phyloP scores from a whole-genome alignment of 352 stramenopile genomes.

The Elongisporangium senticosum region DNA sequence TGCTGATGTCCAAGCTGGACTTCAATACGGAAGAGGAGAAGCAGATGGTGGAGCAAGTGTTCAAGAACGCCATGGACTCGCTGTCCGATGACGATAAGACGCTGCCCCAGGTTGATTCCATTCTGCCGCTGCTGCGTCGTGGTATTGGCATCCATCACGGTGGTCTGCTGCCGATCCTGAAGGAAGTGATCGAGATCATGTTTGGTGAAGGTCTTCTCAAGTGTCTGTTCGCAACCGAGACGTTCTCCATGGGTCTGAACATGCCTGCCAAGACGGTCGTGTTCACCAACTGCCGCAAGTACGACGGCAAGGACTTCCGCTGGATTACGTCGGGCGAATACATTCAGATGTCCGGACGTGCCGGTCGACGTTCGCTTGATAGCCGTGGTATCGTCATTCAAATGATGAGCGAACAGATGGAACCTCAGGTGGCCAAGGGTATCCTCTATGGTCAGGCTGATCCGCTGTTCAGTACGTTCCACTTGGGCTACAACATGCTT shows the following conservation, averaged over 20 bases:
- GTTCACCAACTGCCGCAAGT: conserved; percentile 97
- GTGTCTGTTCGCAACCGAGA: conserved; percentile 98
- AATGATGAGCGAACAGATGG: conserved; percentile 99
- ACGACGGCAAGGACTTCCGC: conserved; percentile 93
- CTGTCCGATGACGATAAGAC: conserved; percentile 96
- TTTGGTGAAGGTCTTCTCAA: conserved; percentile 97
- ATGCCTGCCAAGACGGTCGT: conserved; percentile 99
- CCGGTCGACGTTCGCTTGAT: conserved; percentile 97
- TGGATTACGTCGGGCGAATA: conserved; percentile 96
- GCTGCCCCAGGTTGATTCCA: conserved; percentile 96
- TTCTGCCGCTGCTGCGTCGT: conserved; percentile 95
- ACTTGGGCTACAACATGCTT: conserved; percentile 99
- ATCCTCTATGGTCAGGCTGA: conserved; percentile 86
- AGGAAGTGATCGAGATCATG: conserved; percentile 95
- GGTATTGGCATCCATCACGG: conserved; percentile 99
- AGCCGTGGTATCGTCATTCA: conserved; percentile 97
- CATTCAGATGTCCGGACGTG: conserved; percentile 95
- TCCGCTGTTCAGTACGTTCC: conserved; percentile 86
- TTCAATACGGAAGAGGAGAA: conserved; percentile 99
- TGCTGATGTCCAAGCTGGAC: conserved; percentile 92
- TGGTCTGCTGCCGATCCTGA: conserved; percentile 97
- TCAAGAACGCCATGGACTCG: conserved; percentile 97
- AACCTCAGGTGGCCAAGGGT: conserved; percentile 93
- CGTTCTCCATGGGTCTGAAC: conserved; percentile 98
- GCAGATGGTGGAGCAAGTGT: conserved; percentile 94